These are phyloP conservation scores for Waltergamsia citrina DNA, from an alignment of 2,329 filamentous ascomycete genomes.

Conservation along the genomic window DNA sequence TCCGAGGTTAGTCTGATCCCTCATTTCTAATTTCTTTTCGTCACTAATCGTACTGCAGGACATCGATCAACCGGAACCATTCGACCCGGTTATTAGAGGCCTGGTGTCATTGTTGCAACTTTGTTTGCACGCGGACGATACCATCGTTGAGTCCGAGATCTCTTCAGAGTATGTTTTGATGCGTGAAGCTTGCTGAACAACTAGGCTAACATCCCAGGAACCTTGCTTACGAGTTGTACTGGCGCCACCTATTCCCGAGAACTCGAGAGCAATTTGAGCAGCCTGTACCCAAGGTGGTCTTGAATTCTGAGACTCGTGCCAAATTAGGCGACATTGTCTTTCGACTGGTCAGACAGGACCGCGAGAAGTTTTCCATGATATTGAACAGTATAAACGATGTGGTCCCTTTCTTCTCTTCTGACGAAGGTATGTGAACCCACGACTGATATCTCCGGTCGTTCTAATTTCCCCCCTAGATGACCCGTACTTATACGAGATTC, in stretches of 20 bases:
- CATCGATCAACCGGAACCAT: constrained; percentile 14
- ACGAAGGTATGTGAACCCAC: constrained; percentile 19
- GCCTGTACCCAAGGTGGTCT: constrained; percentile 28
- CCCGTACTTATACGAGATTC: constrained; percentile 52
- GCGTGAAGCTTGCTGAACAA: too few species aligned
- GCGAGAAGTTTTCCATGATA: constrained; percentile 36
- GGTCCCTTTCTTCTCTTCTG: constrained; percentile 21
- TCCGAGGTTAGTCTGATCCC: constrained; percentile 23
- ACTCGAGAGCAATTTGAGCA: constrained; percentile 18
- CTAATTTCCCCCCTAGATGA: constrained; percentile 29
- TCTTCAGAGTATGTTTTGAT: constrained; percentile 17
- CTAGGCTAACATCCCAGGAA: constrained; percentile 10
- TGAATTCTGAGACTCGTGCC: constrained; percentile 45
- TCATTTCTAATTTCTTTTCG: background rate
- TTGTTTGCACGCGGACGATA: constrained; percentile 18
- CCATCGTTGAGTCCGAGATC: constrained; percentile 7
- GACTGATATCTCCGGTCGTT: constrained; percentile 8
- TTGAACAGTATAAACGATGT: constrained; percentile 28
- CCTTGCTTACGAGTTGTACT: constrained; percentile 39
- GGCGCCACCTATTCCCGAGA: constrained; percentile 57
- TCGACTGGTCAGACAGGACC: constrained; percentile 41
- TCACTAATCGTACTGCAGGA: constrained; percentile 9
- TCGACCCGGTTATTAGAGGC: constrained; percentile 18
- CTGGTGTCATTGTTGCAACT: constrained; percentile 17
- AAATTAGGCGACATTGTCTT: constrained; percentile 53